Percentiles rank a stretch among this genome's conserved stretches.
phyloP scores from a whole-genome alignment of 2,329 filamentous ascomycete species.

The Fonsecaea erecta region DNA sequence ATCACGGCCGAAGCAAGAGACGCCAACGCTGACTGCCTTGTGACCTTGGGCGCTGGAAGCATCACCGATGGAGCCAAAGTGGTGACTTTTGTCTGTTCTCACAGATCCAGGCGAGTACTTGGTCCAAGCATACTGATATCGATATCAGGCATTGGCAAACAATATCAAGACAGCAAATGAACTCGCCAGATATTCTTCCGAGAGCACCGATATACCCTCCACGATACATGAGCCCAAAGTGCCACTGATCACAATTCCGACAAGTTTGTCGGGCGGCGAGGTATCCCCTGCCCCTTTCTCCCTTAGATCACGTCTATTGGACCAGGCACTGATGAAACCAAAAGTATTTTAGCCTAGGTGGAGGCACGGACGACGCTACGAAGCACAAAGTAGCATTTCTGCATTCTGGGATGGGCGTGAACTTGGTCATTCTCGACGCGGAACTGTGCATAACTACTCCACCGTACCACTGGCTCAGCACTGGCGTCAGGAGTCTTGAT shows the following conservation, averaged over 20 bases:
- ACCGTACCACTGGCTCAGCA: slow-evolving; percentile 59
- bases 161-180: slow-evolving; percentile 45
- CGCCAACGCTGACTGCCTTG: slow-evolving; percentile 50
- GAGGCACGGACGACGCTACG: slow-evolving; percentile 14
- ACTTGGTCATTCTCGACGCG: slow-evolving; percentile 48
- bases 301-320: not conserved
- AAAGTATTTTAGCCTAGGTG: slow-evolving; percentile 16
- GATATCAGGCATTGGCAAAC: slow-evolving; percentile 54
- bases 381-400: slow-evolving; percentile 13
- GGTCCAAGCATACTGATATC: not conserved
- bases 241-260: slow-evolving; percentile 16
- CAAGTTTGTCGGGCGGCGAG: slow-evolving; percentile 14
- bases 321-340: not conserved
- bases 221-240: slow-evolving; percentile 52
- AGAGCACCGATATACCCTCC: slow-evolving; percentile 46
- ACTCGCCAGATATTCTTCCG: slow-evolving; percentile 45
- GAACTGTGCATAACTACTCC: slow-evolving; percentile 58
- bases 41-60: slow-evolving; percentile 60
- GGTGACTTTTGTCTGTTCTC: slow-evolving; percentile 40
- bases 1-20: slow-evolving; percentile 48
- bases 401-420: slow-evolving; percentile 17
- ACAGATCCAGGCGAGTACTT: not conserved
- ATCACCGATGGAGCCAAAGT: slow-evolving; percentile 62
- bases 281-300: slow-evolving; percentile 29
- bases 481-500: slow-evolving; percentile 61